These are phyloP conservation scores for Aristolochia californica DNA, from an alignment of 164 flowering plant genomes.

Conservation along the genomic window DNA sequence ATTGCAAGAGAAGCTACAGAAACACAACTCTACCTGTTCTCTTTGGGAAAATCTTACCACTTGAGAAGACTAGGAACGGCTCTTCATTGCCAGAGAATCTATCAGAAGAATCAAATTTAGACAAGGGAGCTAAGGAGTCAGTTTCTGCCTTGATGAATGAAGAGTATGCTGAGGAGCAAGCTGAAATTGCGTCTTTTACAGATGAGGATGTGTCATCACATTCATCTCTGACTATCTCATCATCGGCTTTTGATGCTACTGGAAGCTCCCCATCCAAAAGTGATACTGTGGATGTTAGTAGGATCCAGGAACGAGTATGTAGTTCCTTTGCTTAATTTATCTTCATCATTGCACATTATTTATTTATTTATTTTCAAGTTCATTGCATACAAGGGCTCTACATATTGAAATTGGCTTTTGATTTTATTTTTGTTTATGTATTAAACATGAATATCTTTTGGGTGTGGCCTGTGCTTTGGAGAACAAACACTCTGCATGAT, in stretches of 20 bases:
- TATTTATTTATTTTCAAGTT: too few species aligned
- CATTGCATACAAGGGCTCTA: too few species aligned
- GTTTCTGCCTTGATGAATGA: slow-evolving; percentile 38
- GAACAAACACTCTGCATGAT: too few species aligned
- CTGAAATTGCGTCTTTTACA: slow-evolving; percentile 61
- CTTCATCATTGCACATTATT: not conserved
- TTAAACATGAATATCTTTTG: too few species aligned
- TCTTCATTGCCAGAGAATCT: slow-evolving; percentile 30
- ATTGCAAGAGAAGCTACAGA: slow-evolving; percentile 51
- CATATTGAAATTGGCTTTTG: too few species aligned
- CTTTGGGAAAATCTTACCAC: slow-evolving; percentile 42
- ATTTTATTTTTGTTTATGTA: too few species aligned
- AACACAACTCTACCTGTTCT: slow-evolving; percentile 42
- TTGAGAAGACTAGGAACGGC: slow-evolving; percentile 30
- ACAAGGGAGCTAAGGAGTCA: slow-evolving; percentile 40
- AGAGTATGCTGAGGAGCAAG: slow-evolving; percentile 62
- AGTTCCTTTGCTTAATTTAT: not conserved
- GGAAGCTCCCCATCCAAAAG: slow-evolving; percentile 20
- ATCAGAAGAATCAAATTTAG: slow-evolving; percentile 31
- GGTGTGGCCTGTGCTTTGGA: too few species aligned
- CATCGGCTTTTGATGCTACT: slow-evolving; percentile 28
- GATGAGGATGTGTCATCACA: slow-evolving; percentile 57
- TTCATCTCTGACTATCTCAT: slow-evolving; percentile 34
- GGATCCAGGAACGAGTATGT: slow-evolving; percentile 28
- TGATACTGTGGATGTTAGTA: slow-evolving; percentile 4